phyloP scores from a whole-genome alignment of 768 basidiomycete genomes.

The Hypsizygus marmoreus region DNA sequence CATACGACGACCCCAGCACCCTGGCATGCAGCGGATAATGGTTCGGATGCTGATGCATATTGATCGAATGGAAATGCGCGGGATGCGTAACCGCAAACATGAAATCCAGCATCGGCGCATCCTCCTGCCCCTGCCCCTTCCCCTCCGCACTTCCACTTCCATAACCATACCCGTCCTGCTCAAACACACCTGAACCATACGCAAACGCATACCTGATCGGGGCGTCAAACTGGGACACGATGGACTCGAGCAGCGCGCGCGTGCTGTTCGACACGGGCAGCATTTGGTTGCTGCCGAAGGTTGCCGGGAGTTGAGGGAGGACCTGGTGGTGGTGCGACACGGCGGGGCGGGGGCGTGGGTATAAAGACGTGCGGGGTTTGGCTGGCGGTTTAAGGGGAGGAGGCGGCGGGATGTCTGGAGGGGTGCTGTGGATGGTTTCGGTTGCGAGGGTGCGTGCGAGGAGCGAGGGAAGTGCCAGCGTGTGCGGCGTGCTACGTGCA shows the following conservation, averaged over 20 bases:
- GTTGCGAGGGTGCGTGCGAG: constrained; percentile 45
- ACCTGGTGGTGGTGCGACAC: constrained; percentile 33
- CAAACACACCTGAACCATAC: constrained; percentile 95
- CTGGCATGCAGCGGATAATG: constrained; percentile 93
- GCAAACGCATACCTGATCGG: constrained; percentile 97
- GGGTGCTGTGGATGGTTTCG: constrained; percentile 37
- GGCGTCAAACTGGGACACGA: constrained; percentile 80
- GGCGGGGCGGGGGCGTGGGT: constrained; percentile 50
- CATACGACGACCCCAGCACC: constrained; percentile 78
- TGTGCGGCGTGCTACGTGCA: constrained; percentile 4
- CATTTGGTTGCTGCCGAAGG: constrained; percentile 81
- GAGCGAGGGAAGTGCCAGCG: constrained; percentile 25
- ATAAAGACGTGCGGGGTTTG: constrained; percentile 36
- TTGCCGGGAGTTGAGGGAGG: constrained; percentile 62
- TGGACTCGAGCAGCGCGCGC: constrained; percentile 75
- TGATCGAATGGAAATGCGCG: constrained; percentile 92
- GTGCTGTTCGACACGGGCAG: constrained; percentile 79
- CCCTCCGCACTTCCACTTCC: constrained; percentile 10
- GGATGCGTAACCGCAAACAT: constrained; percentile 95
- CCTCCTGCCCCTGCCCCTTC: constrained; percentile 26
- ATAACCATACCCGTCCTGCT: constrained; percentile 76
- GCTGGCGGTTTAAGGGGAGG: constrained; percentile 30
- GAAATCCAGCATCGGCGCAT: constrained; percentile 89
- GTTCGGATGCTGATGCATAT: constrained; percentile 86
- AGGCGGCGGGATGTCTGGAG: constrained; percentile 37